A percentile compares a stretch with the other conserved stretches of the same genome.
Evolutionary conservation across 2,329 filamentous ascomycete species (phyloP).

Genomic region (Ascochyta lentis): DNA sequence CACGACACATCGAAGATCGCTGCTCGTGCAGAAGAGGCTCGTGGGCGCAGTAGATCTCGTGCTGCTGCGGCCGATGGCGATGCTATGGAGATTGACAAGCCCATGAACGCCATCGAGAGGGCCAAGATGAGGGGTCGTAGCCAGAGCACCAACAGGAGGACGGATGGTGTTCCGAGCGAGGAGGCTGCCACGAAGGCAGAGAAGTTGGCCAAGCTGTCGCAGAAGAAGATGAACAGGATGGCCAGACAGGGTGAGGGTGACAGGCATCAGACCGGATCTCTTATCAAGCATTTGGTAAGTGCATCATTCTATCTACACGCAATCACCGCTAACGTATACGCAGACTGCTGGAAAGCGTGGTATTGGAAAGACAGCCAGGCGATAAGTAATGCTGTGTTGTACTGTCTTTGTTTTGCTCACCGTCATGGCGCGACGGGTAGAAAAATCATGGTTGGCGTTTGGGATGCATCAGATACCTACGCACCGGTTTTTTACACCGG

Average conservation of each 20-base stretch:
- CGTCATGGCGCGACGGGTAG: conserved; percentile 18
- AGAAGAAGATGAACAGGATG: conserved; percentile 99
- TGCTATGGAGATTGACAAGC: conserved; percentile 71
- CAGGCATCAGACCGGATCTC: conserved; percentile 79
- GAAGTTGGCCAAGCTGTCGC: conserved; percentile 82
- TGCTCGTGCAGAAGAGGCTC: conserved; percentile 73
- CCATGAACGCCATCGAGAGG: conserved; percentile 52
- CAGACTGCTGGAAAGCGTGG: conserved; percentile 89
- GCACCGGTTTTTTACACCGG: conserved; percentile 24
- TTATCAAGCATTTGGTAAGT: conserved; percentile 91
- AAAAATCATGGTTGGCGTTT: conserved; percentile 41
- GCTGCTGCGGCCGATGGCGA: conserved; percentile 61
- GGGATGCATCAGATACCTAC: conserved; percentile 43
- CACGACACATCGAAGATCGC: conserved; percentile 80
- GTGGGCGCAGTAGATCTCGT: conserved; percentile 74
- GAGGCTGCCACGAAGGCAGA: conserved; percentile 78
- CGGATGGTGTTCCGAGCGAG: conserved; percentile 77
- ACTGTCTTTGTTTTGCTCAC: conserved; percentile 20
- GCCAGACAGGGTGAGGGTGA: conserved; percentile 96
- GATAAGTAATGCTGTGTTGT: conserved; percentile 27
- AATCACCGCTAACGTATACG: conserved; percentile 21
- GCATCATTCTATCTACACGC: conserved; percentile 7
- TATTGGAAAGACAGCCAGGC: conserved; percentile 82
- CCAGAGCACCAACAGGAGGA: conserved; percentile 71
- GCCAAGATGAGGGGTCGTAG: conserved; percentile 75